Percentiles rank a stretch among this genome's conserved stretches.
These are phyloP conservation scores for Excoecaria agallocha DNA, from an alignment of 345 rosid genomes.

Conservation along the genomic window DNA sequence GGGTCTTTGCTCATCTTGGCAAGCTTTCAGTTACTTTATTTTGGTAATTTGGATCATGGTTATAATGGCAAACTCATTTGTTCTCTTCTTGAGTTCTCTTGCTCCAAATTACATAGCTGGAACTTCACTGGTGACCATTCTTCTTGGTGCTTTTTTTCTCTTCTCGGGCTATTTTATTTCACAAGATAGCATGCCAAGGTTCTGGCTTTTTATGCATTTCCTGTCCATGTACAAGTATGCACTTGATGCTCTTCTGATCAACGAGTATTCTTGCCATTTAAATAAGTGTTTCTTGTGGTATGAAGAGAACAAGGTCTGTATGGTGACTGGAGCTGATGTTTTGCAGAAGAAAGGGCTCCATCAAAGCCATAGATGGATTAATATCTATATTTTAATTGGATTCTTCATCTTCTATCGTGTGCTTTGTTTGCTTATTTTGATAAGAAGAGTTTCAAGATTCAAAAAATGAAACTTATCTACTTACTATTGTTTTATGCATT, in stretches of 20 bases:
- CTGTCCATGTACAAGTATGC: conserved; percentile 93
- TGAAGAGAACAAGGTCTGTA: conserved; percentile 46
- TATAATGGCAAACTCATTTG: conserved; percentile 90
- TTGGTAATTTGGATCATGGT: conserved; percentile 72
- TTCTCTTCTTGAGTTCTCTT: conserved; percentile 78
- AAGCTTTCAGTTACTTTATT: conserved; percentile 71
- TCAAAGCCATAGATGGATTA: conserved; percentile 67
- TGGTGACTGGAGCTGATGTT: conserved; percentile 69
- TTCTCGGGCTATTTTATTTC: conserved; percentile 95
- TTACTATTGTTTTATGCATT: not conserved
- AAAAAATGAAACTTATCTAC: conserved; percentile 41
- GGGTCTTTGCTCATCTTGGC: conserved; percentile 77
- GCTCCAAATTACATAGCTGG: conserved; percentile 93
- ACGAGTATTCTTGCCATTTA: conserved; percentile 79
- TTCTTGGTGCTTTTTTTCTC: conserved; percentile 75
- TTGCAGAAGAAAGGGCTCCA: conserved; percentile 63
- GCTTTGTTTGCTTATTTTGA: conserved; percentile 64
- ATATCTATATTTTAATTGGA: conserved; percentile 66
- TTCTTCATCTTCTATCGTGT: conserved; percentile 82
- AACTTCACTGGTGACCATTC: conserved; percentile 66
- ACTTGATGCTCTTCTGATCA: conserved; percentile 76
- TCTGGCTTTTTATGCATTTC: conserved; percentile 93
- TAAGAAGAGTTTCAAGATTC: conserved; percentile 74
- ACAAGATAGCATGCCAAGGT: conserved; percentile 69
- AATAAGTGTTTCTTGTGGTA: conserved; percentile 67